A percentile compares a stretch with the other conserved stretches of the same genome.
These are phyloP conservation scores for Colletotrichum destructivum DNA, from an alignment of 2,329 filamentous ascomycete genomes.

Conservation along the genomic window DNA sequence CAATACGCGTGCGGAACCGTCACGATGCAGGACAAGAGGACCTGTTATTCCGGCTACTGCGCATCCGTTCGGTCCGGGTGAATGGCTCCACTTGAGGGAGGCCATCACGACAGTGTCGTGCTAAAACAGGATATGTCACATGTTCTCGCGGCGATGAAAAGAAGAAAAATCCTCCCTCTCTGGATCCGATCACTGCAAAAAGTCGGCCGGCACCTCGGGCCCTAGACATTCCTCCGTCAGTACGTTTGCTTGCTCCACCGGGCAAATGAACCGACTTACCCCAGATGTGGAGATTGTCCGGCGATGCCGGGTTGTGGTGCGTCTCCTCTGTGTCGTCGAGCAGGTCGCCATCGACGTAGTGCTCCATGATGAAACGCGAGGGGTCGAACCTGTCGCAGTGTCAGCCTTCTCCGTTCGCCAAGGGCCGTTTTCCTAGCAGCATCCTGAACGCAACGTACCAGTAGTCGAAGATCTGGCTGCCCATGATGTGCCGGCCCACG, in stretches of 20 bases:
- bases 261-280: constrained; percentile 48
- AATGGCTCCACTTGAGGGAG: no score
- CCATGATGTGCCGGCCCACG: constrained; percentile 78
- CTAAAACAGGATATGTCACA: not conserved
- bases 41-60: no score
- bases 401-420: not conserved
- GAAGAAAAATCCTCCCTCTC: accelerated
- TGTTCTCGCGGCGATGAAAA: not conserved
- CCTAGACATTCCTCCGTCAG: constrained; percentile 28
- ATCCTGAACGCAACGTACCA: constrained; percentile 40
- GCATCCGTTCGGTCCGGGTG: no score
- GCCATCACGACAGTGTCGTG: no score
- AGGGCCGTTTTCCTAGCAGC: not conserved
- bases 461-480: constrained; percentile 75
- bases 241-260: not conserved
- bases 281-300: constrained; percentile 63
- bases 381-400: constrained; percentile 68
- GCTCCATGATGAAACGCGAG: constrained; percentile 75
- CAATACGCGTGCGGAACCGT: no score
- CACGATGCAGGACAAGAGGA: no score
- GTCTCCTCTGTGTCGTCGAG: constrained; percentile 69
- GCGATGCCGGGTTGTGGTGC: constrained; percentile 56
- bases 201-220: constrained; percentile 42
- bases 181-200: constrained; percentile 33
- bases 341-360: constrained; percentile 80